These are phyloP conservation scores for Alternaria alternata DNA, from an alignment of 2,329 filamentous ascomycete species.

Conservation along the genomic window DNA sequence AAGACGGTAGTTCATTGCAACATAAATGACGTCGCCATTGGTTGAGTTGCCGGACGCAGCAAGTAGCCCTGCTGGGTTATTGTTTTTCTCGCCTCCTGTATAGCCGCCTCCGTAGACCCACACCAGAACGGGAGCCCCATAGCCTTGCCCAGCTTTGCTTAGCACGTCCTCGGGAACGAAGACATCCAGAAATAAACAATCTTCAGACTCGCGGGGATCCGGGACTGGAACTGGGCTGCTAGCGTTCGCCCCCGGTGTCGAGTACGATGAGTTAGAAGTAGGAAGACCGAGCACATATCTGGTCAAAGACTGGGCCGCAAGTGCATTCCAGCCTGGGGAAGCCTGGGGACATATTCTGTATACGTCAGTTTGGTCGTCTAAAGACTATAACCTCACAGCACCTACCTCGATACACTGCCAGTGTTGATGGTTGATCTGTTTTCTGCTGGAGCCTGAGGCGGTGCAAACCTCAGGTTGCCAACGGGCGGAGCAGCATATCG, in stretches of 20 bases:
- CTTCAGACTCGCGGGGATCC: constrained; percentile 51
- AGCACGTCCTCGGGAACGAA: constrained; percentile 54
- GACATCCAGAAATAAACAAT: constrained; percentile 61
- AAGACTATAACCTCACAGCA: neutral
- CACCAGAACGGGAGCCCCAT: constrained; percentile 55
- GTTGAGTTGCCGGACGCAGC: constrained; percentile 53
- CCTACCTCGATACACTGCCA: constrained; percentile 50
- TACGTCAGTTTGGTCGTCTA: neutral
- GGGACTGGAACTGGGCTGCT: constrained; percentile 30
- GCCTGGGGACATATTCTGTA: constrained; percentile 48
- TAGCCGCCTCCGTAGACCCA: constrained; percentile 63
- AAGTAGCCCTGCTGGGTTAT: constrained; percentile 53
- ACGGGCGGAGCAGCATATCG: constrained; percentile 64
- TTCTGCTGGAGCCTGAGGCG: constrained; percentile 54
- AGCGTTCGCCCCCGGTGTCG: constrained; percentile 36
- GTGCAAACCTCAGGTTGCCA: constrained; percentile 60
- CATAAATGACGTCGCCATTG: constrained; percentile 54
- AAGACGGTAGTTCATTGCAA: constrained; percentile 58
- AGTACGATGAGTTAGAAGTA: constrained; percentile 43
- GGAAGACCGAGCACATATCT: constrained; percentile 37
- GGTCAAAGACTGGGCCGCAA: constrained; percentile 45
- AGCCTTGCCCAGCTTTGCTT: constrained; percentile 41
- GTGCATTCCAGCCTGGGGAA: constrained; percentile 54
- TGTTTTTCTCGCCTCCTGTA: constrained; percentile 46
- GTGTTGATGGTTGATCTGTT: constrained; percentile 58